Evolutionary conservation across 2,329 filamentous ascomycete species (phyloP).

Genomic region (Aspergillus neoniger): DNA sequence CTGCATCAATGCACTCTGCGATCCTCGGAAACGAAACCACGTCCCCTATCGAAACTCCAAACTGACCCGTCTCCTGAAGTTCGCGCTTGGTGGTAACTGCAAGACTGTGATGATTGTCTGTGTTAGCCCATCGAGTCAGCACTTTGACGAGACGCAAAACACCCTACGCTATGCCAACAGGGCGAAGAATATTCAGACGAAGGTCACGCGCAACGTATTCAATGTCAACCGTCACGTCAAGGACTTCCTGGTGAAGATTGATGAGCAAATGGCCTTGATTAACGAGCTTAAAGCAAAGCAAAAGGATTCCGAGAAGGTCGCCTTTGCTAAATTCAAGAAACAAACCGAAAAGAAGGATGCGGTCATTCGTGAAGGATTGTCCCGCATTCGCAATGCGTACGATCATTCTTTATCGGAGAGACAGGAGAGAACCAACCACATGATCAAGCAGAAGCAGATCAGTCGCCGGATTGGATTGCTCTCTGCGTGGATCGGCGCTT

Average conservation of each 20-base stretch:
- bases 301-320: conserved; percentile 79
- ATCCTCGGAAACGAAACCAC: conserved; percentile 86
- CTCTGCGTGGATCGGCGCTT: conserved; percentile 90
- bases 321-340: conserved; percentile 87
- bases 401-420: conserved; percentile 77
- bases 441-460: conserved; percentile 79
- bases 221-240: conserved; percentile 99
- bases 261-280: conserved; percentile 96
- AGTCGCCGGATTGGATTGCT: conserved; percentile 82
- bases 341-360: conserved; percentile 81
- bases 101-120: conserved; percentile 99
- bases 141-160: conserved; percentile 98
- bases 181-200: conserved; percentile 99
- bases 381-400: conserved; percentile 78
- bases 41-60: conserved; percentile 98
- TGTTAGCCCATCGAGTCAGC: conserved; percentile 91
- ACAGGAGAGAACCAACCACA: conserved; percentile 73
- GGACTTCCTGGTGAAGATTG: conserved; percentile 98
- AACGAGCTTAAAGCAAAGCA: conserved; percentile 93
- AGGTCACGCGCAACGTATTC: conserved; percentile 98
- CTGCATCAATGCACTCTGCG: conserved; percentile 97
- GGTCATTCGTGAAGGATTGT: conserved; percentile 74
- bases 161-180: conserved; percentile 95
- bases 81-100: conserved; percentile 95
- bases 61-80: conserved; percentile 90